Conservation (phyloP, 2,329 filamentous ascomycete species). For the Stagonosporopsis cucurbitacearum region DNA sequence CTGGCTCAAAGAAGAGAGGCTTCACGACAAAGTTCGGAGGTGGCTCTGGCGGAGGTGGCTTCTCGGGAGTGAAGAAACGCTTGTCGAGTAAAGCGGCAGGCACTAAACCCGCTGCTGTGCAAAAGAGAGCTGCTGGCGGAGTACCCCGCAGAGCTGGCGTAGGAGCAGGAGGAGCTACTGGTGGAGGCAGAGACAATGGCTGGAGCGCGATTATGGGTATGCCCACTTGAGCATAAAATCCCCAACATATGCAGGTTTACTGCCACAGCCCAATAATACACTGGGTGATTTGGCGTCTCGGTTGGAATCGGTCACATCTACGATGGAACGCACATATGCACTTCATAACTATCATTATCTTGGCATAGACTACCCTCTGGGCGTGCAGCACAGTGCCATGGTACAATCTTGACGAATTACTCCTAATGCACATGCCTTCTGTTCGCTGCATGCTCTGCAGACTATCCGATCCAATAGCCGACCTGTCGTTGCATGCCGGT, state of each 20-base stretch:
- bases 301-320: not conserved
- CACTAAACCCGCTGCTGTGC: constrained; percentile 16
- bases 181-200: constrained; percentile 16
- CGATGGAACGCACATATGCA: not conserved
- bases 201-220: constrained; percentile 35
- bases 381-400: not conserved
- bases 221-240: constrained; percentile 28
- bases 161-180: not conserved
- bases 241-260: not conserved
- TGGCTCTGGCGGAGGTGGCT: constrained; percentile 18
- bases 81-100: constrained; percentile 17
- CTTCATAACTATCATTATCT: not conserved
- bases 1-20: constrained; percentile 27
- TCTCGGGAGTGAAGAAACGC: constrained; percentile 30
- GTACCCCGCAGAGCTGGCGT: constrained; percentile 18
- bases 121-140: constrained; percentile 20
- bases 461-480: not conserved
- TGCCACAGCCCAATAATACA: not conserved
- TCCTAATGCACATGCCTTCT: not conserved
- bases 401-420: not conserved
- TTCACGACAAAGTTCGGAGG: constrained; percentile 26
- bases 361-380: not conserved
- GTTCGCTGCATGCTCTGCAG: not conserved
- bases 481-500: not conserved
- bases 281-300: constrained; percentile 5